phyloP scores from a whole-genome alignment of 2,329 filamentous ascomycete species.

The Stagonosporopsis chrysanthemi region DNA sequence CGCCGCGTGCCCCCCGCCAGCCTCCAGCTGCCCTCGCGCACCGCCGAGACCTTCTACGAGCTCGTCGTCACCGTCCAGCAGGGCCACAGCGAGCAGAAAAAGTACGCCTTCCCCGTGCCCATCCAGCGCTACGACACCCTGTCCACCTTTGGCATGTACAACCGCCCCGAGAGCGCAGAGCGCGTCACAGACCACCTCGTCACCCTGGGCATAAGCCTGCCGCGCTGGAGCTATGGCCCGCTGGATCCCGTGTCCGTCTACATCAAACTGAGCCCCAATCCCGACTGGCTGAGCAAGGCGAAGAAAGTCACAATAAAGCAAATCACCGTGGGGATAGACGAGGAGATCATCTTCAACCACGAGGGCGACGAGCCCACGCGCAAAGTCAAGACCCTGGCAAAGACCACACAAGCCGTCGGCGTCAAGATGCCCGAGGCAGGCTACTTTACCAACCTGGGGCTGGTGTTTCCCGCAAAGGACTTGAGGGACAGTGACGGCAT shows the following conservation, averaged over 20 bases:
- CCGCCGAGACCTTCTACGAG: constrained; percentile 97
- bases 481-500: constrained; percentile 86
- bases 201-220: constrained; percentile 88
- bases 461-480: constrained; percentile 91
- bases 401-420: constrained; percentile 81
- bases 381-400: constrained; percentile 86
- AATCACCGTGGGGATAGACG: constrained; percentile 91
- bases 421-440: constrained; percentile 88
- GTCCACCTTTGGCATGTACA: constrained; percentile 99
- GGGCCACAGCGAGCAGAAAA: constrained; percentile 83
- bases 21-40: constrained; percentile 86
- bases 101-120: constrained; percentile 89
- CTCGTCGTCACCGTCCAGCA: constrained; percentile 96
- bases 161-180: constrained; percentile 88
- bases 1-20: constrained; percentile 91
- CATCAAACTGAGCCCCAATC: constrained; percentile 91
- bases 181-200: constrained; percentile 89
- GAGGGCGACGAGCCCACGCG: constrained; percentile 94
- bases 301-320: constrained; percentile 92
- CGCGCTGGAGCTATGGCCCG: constrained; percentile 95
- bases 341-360: constrained; percentile 98
- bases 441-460: constrained; percentile 89
- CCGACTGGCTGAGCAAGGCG: constrained; percentile 89
- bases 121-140: constrained; percentile 94
- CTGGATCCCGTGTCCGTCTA: constrained; percentile 95